Evolutionary conservation across 805 yeast species (phyloP), one percentile per base, ranked within the genome.

Genomic region (Babjeviella inositovora): DNA sequence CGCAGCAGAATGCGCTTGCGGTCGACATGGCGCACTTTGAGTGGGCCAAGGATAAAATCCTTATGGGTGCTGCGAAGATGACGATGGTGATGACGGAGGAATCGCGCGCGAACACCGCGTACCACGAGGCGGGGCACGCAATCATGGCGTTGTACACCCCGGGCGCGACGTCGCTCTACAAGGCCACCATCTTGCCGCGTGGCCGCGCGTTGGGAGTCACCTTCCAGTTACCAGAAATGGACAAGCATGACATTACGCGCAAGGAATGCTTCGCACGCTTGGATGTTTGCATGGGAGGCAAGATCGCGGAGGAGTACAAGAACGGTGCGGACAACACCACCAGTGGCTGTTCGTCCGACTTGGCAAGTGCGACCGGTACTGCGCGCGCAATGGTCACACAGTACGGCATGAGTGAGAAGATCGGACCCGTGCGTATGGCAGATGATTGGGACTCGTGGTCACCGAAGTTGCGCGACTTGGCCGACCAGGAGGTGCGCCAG

Each of bases 201-300:
- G 99, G 99, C 20, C 60, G 93, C 34, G 98, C 98, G 0, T 57
- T 90, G 24, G 99, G 99, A 45, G 70, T 90, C 22, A 92, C 98
- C 1, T 90, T 85, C 67, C 97, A 87, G 50, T 65, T 90, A 34
- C 98, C 98, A 3, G 97, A 90, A 45, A 82, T 85, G 87, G 98
- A 90, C 53, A 87, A 90, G 55, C 84, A 80, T 30, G 97, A 87
- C 42, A 77, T 80, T 50, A 82, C 95, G 15, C 77, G 68, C 45
- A 69, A 62, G 30, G 97, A 90, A 50, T 80, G 95, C 45, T 60
- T 75, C 32, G 95, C 97, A 0, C 61, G 93, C 32, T 52, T 90
- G 34, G 98, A 90, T 47, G 98, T 90, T 23, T 84, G 95, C 45
- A 90, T 90, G 98, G 99, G 98, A 30, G 99, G 99, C 32, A 85